A percentile compares a stretch with the other conserved stretches of the same genome.
Evolutionary conservation across 2,329 filamentous ascomycete species (phyloP).

Genomic region (Coniochaeta sp.): DNA sequence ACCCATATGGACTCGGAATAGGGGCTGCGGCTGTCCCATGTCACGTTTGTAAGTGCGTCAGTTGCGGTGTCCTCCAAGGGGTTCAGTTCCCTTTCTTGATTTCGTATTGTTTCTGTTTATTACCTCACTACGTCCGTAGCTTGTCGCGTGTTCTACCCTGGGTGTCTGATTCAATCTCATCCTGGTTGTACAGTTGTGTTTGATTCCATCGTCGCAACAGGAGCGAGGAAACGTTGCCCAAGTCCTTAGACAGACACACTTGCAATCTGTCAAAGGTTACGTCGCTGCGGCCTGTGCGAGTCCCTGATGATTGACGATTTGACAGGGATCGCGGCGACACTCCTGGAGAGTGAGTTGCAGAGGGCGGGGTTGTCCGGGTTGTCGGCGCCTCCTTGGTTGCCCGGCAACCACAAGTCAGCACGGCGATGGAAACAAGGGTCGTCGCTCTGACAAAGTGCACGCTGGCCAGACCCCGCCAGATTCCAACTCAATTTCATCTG

Average conservation of each 20-base stretch:
- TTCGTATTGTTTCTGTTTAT: not conserved
- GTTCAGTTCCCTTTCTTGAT: no score
- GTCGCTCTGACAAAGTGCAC: not conserved
- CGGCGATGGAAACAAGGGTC: not conserved
- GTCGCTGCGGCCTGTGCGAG: not conserved
- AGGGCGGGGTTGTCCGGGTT: not conserved
- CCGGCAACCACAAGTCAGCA: not conserved
- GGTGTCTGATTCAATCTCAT: not conserved
- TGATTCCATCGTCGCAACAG: not conserved
- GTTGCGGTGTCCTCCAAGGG: no score
- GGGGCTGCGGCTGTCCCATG: not conserved
- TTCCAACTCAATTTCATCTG: not conserved
- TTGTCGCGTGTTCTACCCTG: not conserved
- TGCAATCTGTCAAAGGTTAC: not conserved
- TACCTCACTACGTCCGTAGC: not conserved
- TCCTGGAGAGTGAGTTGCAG: not conserved
- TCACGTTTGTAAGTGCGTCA: no score
- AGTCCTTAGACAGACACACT: not conserved
- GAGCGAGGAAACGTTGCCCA: not conserved
- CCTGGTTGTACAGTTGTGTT: not conserved
- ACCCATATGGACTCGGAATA: not conserved
- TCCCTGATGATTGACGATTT: not conserved
- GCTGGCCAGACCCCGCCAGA: not conserved
- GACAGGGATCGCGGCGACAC: not conserved
- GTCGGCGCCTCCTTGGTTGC: not conserved